Conservation (phyloP, 495 filamentous ascomycete species). For the Massariosphaeria phaeospora region DNA sequence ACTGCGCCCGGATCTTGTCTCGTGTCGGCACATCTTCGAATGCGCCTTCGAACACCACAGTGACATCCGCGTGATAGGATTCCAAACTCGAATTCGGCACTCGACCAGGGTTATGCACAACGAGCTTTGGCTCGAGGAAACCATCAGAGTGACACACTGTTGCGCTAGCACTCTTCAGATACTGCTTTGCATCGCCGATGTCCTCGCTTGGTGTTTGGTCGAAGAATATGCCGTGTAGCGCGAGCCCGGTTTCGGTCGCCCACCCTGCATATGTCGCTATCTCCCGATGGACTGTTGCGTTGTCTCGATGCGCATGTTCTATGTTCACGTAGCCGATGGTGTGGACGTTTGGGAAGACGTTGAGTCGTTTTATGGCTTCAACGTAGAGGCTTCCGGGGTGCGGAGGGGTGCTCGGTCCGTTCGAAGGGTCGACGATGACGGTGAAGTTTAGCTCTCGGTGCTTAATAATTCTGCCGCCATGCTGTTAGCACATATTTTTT, state of each 20-base stretch:
- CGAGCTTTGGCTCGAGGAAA: not conserved
- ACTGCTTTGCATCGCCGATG: slow-evolving; percentile 29
- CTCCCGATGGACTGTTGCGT: slow-evolving; percentile 11
- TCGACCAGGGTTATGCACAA: slow-evolving; percentile 6
- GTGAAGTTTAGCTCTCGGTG: slow-evolving; percentile 12
- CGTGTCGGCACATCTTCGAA: not conserved
- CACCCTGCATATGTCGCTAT: slow-evolving; percentile 22
- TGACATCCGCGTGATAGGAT: not conserved
- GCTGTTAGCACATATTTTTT: no score
- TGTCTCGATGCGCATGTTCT: slow-evolving; percentile 5
- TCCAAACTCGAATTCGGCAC: slow-evolving; percentile 5
- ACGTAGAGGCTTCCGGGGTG: slow-evolving; percentile 22
- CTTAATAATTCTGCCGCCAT: not conserved
- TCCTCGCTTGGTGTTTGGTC: slow-evolving; percentile 31
- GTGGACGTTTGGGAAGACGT: slow-evolving; percentile 11
- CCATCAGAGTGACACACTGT: not conserved
- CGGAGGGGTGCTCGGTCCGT: slow-evolving; percentile 15
- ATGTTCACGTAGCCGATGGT: slow-evolving; percentile 23
- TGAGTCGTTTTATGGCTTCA: slow-evolving; percentile 23
- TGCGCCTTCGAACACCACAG: slow-evolving; percentile 11
- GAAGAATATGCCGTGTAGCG: slow-evolving; percentile 26
- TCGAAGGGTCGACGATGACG: slow-evolving; percentile 26
- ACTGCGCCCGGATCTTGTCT: not conserved
- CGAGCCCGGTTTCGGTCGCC: slow-evolving; percentile 7
- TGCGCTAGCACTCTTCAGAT: slow-evolving; percentile 30